phyloP scores from a whole-genome alignment of 768 basidiomycete species.

The Chalciporus pseudorubinellus region DNA sequence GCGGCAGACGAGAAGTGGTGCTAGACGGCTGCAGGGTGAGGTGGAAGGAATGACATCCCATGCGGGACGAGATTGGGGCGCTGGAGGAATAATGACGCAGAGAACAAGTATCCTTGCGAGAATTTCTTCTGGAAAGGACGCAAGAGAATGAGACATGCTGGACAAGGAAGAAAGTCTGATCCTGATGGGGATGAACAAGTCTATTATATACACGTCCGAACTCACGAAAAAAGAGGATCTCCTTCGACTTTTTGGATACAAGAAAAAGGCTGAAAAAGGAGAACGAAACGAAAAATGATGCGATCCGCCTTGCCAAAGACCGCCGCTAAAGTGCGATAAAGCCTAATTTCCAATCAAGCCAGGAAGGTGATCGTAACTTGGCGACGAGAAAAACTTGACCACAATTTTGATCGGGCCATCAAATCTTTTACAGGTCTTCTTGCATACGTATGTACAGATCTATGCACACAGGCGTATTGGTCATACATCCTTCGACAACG shows the following conservation, averaged over 20 bases:
- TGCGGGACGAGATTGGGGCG: conserved; percentile 19
- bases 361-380: conserved; percentile 1
- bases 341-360: conserved; percentile 14
- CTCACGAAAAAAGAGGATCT: neutral
- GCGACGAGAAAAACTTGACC: neutral
- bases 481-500: neutral
- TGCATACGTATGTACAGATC: neutral
- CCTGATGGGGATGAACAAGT: neutral
- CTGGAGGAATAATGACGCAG: conserved; percentile 23
- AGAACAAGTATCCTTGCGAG: conserved; percentile 45
- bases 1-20: conserved; percentile 51
- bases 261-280: neutral
- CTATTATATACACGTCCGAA: conserved; percentile 8
- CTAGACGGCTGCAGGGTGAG: conserved; percentile 24
- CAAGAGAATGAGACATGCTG: conserved; percentile 20
- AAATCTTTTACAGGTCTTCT: neutral
- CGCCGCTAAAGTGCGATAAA: neutral
- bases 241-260: neutral
- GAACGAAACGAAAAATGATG: neutral
- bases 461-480: too few relatives aligned
- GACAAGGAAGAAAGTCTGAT: neutral
- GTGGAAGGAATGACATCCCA: conserved; percentile 21
- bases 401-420: neutral
- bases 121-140: conserved; percentile 41
- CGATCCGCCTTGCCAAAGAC: neutral